Evolutionary conservation across 2,329 filamentous ascomycete species (phyloP).

Genomic region (Emergomyces africanus): DNA sequence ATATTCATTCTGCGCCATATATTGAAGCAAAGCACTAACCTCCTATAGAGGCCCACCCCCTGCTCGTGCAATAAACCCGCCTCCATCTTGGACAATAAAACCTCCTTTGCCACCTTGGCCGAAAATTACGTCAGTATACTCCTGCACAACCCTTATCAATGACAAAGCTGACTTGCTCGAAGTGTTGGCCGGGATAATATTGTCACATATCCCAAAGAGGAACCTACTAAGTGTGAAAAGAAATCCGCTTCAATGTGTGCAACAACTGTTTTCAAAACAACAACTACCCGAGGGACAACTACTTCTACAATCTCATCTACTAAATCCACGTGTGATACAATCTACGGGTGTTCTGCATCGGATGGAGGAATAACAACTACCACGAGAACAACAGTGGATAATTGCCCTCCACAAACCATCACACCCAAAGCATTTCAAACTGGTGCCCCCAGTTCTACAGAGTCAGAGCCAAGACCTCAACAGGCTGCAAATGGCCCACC

Average conservation of each 20-base stretch:
- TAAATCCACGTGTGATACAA: background rate
- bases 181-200: constrained; percentile 1
- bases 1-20: background rate
- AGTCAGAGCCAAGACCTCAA: background rate
- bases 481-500: background rate
- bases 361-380: background rate
- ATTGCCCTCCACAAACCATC: background rate
- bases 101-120: background rate
- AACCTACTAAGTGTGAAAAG: constrained; percentile 1
- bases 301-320: background rate
- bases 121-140: background rate
- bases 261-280: background rate
- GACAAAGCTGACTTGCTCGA: background rate
- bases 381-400: background rate
- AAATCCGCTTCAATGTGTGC: background rate
- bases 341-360: background rate
- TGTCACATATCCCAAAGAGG: background rate
- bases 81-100: background rate
- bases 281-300: background rate
- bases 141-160: background rate
- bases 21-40: background rate
- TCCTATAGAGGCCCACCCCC: background rate
- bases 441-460: background rate
- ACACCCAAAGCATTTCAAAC: background rate
- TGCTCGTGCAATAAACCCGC: background rate